Percentiles rank a stretch among this genome's conserved stretches.
Conservation (phyloP, 805 yeast genomes). For the Kurtzmaniella cleridarum region DNA sequence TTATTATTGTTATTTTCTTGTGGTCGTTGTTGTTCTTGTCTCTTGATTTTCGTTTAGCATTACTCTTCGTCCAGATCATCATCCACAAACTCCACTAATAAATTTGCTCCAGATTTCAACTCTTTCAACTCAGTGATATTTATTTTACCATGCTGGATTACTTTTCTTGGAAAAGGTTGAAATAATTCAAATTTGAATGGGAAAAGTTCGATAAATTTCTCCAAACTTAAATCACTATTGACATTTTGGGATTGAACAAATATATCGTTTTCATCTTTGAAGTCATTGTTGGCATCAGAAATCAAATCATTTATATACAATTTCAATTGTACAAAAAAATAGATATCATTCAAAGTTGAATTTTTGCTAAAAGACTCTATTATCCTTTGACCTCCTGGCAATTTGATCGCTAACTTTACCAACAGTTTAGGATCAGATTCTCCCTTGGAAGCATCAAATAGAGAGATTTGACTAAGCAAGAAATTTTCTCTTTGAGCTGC, state of each 20-base stretch:
- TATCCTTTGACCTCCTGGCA: slow-evolving; percentile 48
- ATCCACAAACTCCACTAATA: slow-evolving; percentile 30
- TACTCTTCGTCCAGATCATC: slow-evolving; percentile 13
- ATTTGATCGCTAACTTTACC: slow-evolving; percentile 45
- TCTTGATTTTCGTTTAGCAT: slow-evolving; percentile 1
- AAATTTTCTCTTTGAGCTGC: slow-evolving; percentile 14
- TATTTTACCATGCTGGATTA: slow-evolving; percentile 10
- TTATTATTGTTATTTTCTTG: neutral
- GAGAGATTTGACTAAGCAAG: slow-evolving; percentile 9
- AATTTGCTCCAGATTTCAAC: slow-evolving; percentile 31
- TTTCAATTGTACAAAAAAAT: slow-evolving; percentile 44
- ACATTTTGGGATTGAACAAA: slow-evolving; percentile 4
- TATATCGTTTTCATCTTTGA: slow-evolving; percentile 13
- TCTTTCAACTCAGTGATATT: slow-evolving; percentile 14
- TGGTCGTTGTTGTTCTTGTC: neutral
- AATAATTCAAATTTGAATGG: slow-evolving; percentile 32
- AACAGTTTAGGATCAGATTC: slow-evolving; percentile 13
- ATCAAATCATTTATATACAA: slow-evolving; percentile 15
- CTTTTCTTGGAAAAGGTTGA: slow-evolving; percentile 38
- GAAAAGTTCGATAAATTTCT: slow-evolving; percentile 20
- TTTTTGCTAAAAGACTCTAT: slow-evolving; percentile 38
- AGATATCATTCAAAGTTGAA: slow-evolving; percentile 42
- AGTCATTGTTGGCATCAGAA: slow-evolving; percentile 6
- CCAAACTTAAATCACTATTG: slow-evolving; percentile 9
- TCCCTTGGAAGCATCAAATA: slow-evolving; percentile 5